Evolutionary conservation across 2,329 filamentous ascomycete genomes (phyloP).

Genomic region (Laburnicola sp.): DNA sequence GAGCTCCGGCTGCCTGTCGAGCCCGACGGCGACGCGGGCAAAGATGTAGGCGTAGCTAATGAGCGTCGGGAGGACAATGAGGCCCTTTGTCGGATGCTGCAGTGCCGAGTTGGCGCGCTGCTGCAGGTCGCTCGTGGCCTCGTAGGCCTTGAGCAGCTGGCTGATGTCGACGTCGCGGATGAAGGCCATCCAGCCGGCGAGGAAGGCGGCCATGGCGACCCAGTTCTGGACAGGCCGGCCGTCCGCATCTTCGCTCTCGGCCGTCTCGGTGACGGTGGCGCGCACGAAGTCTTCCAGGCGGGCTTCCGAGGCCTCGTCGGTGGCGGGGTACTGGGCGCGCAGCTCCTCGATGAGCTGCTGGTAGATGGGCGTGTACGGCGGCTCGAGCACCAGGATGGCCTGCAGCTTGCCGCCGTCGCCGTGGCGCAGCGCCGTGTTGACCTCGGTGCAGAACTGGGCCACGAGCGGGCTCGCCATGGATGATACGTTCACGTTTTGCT

Average conservation of each 20-base stretch:
- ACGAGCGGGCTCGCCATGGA: conserved; percentile 28
- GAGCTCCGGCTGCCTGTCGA: conserved; percentile 79
- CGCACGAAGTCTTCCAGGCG: conserved; percentile 31
- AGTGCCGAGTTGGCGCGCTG: conserved; percentile 85
- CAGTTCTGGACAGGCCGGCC: conserved; percentile 62
- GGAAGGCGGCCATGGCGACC: conserved; percentile 76
- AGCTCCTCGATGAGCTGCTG: conserved; percentile 34
- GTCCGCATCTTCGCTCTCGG: conserved; percentile 61
- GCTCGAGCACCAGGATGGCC: conserved; percentile 36
- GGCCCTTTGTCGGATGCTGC: conserved; percentile 75
- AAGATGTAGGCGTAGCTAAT: conserved; percentile 80
- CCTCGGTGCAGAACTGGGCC: conserved; percentile 30
- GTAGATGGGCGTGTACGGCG: conserved; percentile 32
- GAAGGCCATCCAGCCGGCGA: conserved; percentile 79
- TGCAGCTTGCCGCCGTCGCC: conserved; percentile 28
- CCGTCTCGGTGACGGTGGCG: conserved; percentile 46
- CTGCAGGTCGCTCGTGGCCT: conserved; percentile 71
- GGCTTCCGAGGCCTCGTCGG: conserved; percentile 21
- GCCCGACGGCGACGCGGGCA: conserved; percentile 78
- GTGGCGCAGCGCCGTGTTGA: conserved; percentile 31
- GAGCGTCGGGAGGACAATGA: conserved; percentile 80
- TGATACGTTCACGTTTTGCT: conserved; percentile 10
- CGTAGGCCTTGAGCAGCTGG: conserved; percentile 74
- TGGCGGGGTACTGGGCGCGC: conserved; percentile 27
- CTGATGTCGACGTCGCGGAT: conserved; percentile 78